Evolutionary conservation across 2,329 filamentous ascomycete species (phyloP).

Genomic region (Nakataea oryzae): DNA sequence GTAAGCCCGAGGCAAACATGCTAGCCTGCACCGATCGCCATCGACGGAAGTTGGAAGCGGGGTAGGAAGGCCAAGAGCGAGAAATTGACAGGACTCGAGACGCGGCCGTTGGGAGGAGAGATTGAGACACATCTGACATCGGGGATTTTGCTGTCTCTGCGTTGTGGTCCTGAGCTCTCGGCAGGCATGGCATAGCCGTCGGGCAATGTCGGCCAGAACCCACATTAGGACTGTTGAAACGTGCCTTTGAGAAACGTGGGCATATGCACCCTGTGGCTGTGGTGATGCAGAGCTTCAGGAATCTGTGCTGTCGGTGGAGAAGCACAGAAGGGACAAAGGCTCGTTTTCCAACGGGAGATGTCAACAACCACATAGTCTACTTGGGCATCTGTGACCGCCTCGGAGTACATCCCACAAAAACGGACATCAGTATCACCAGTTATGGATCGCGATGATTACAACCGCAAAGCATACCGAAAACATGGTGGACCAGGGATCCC

Average conservation of each 20-base stretch:
- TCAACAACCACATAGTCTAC: too few species aligned
- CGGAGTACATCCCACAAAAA: neutral
- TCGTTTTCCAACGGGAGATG: neutral
- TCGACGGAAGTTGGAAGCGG: neutral
- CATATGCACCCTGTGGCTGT: neutral
- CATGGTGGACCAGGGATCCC: neutral
- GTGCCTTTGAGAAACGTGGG: neutral
- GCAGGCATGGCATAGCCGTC: neutral
- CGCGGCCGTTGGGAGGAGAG: neutral
- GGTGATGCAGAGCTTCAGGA: too few species aligned
- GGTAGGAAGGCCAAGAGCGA: neutral
- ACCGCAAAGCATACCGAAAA: neutral
- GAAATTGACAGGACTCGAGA: neutral
- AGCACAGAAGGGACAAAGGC: too few species aligned
- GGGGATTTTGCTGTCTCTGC: neutral
- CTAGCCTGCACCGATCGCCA: neutral
- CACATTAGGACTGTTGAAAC: neutral
- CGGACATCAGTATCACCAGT: neutral
- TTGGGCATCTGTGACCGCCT: neutral
- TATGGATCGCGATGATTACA: neutral
- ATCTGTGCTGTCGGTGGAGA: too few species aligned
- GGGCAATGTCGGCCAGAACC: too few species aligned
- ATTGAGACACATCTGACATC: neutral
- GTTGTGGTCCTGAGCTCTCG: neutral
- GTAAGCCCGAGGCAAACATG: neutral